A percentile compares a stretch with the other conserved stretches of the same genome.
Conservation (phyloP, 2,329 filamentous ascomycete genomes). For the Fusarium denticulatum region DNA sequence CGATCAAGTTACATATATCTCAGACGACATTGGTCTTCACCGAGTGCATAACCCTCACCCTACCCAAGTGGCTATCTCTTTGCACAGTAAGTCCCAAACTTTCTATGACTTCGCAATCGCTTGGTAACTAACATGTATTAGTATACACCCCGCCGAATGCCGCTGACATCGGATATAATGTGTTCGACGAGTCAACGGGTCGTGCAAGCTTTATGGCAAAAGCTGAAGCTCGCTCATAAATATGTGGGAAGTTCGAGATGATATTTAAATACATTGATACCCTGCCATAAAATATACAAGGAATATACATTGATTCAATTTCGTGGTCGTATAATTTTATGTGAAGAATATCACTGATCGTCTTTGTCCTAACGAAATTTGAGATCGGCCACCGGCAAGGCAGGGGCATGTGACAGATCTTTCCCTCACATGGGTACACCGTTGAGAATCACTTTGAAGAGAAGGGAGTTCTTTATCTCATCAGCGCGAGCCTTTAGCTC, state of each 20-base stretch:
- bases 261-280: background rate
- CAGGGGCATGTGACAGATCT: too few species aligned
- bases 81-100: background rate
- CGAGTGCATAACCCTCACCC: slow-evolving; percentile 15
- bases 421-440: background rate
- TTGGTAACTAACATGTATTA: background rate
- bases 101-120: fast-evolving
- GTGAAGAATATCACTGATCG: background rate
- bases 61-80: slow-evolving; percentile 8
- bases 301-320: background rate
- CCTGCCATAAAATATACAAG: background rate
- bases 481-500: background rate
- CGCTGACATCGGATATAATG: slow-evolving; percentile 11
- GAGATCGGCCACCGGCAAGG: fast-evolving
- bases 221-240: background rate
- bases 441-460: background rate
- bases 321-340: too few species aligned
- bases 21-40: slow-evolving; percentile 7
- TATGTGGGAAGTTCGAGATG: background rate
- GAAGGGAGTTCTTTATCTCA: background rate
- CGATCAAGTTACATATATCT: slow-evolving; percentile 16
- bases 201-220: slow-evolving; percentile 3
- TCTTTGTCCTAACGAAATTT: too few species aligned
- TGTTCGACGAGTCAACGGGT: slow-evolving; percentile 11
- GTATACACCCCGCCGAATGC: slow-evolving; percentile 16